phyloP scores from a whole-genome alignment of 371 early-diverging fungal species.

The Circinella minor region DNA sequence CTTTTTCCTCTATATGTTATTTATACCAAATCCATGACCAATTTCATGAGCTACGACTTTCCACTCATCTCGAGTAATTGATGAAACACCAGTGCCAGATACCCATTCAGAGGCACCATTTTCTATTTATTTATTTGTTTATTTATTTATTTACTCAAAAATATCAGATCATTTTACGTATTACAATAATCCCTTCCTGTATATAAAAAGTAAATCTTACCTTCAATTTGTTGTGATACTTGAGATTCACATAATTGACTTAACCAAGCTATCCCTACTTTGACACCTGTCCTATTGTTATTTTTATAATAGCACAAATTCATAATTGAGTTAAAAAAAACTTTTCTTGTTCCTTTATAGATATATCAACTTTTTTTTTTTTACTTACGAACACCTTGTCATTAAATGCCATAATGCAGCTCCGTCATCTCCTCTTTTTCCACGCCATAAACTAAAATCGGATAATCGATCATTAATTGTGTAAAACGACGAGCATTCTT shows the following conservation, averaged over 20 bases:
- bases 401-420: conserved; percentile 95
- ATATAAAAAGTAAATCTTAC: conserved; percentile 15
- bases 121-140: conserved; percentile 18
- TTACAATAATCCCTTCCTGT: no score
- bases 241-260: conserved; percentile 75
- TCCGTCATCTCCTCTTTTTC: conserved; percentile 64
- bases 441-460: conserved; percentile 93
- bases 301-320: no score
- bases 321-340: no score
- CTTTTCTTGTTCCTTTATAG: no score
- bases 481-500: conserved; percentile 73
- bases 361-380: no score
- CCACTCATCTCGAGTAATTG: conserved; percentile 87
- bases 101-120: conserved; percentile 59
- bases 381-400: conserved; percentile 78
- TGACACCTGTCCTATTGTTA: conserved; percentile 66
- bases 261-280: conserved; percentile 96
- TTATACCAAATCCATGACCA: conserved; percentile 84
- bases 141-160: no score
- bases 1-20: no score
- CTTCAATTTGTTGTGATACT: conserved; percentile 52
- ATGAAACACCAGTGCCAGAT: conserved; percentile 90
- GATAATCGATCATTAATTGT: conserved; percentile 79
- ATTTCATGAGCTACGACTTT: conserved; percentile 96
- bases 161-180: background rate